Base-by-base conservation (phyloP, 2,329 filamentous ascomycete genomes). In the Polychaeton citri region DNA sequence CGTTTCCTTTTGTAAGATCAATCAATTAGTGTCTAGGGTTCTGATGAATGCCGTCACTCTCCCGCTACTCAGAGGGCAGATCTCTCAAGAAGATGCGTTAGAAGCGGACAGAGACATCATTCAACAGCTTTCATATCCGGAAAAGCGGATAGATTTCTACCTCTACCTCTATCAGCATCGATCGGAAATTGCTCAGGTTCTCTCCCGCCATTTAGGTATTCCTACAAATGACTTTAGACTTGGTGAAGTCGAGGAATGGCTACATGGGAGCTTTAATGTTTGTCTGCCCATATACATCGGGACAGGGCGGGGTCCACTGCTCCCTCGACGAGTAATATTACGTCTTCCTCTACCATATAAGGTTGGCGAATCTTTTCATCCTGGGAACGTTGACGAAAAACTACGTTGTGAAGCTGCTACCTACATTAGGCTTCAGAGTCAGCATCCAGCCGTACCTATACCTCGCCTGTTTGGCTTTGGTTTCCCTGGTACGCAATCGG, bases 371-470 rank as follows among this genome's bases (percentile, higher is more conserved):
- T 38, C 36, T 10, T 39, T 32, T 16, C 39, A 51, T 37, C 60
- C 60, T 9, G 63, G 61, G 9, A 64, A 55, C 30, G 52, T 55
- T 10, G 57, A 66, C 21, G 62, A 67, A 48, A 67, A 67, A 49
- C 13, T 66, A 2, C 41, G 51, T 13, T 47, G 47, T 38, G 61
- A 65, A 46, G 59, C 53, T 9, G 61, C 52, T 2, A 59, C 59
- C 2, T 65, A 58, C 41, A 47, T 55, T 16, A 64, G 57, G 58
- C 46, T 64, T 3, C 43, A 57, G 24, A 45, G 58, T 12, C 44
- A 63, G 32, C 63, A 56, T 38, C 55, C 57, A 6, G 35, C 45
- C 26, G 44, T 66, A 18, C 56, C 54, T 9, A 56, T 59, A 18
- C 58, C 58, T 35, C 40, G 43, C 2, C 42, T 62, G 21, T 52